Percentiles rank a stretch among this genome's conserved stretches.
Evolutionary conservation across 75 land plant genomes (phyloP).

Genomic region (Cunninghamia lanceolata): DNA sequence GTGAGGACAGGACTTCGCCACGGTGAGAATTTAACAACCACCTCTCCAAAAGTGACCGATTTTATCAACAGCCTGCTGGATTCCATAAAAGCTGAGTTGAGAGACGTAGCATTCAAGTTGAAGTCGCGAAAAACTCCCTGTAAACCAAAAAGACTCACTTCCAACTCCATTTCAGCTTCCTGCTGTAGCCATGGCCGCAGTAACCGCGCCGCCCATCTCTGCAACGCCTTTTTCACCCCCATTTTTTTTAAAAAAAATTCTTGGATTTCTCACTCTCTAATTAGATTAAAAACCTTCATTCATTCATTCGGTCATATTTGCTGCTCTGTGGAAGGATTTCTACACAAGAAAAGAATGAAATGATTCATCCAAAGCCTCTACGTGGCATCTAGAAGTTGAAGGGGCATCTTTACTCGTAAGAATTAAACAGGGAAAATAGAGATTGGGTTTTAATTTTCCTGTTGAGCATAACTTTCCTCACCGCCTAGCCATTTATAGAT

Average conservation of each 20-base stretch:
- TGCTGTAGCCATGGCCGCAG: constrained; percentile 6
- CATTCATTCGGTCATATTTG: neutral
- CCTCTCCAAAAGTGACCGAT: neutral
- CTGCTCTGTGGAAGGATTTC: neutral
- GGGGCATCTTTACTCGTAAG: no score
- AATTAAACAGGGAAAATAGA: no score
- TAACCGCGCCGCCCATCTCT: neutral
- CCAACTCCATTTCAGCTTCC: neutral
- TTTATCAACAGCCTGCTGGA: constrained; percentile 4
- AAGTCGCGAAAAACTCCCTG: neutral
- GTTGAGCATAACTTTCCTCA: no score
- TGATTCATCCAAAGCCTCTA: no score
- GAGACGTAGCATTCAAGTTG: neutral
- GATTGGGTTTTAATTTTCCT: no score
- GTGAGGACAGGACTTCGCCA: constrained; percentile 3
- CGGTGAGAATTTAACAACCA: neutral
- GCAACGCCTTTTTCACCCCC: constrained; percentile 1
- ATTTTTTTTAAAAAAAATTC: neutral
- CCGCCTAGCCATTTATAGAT: no score
- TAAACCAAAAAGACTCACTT: neutral
- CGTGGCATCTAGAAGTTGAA: no score
- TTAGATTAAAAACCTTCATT: no score
- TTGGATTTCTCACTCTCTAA: neutral
- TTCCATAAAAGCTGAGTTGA: neutral
- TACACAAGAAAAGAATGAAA: no score